These are phyloP conservation scores for Trametes polyzona DNA, from an alignment of 1,284 basidiomycete genomes.

Conservation along the genomic window DNA sequence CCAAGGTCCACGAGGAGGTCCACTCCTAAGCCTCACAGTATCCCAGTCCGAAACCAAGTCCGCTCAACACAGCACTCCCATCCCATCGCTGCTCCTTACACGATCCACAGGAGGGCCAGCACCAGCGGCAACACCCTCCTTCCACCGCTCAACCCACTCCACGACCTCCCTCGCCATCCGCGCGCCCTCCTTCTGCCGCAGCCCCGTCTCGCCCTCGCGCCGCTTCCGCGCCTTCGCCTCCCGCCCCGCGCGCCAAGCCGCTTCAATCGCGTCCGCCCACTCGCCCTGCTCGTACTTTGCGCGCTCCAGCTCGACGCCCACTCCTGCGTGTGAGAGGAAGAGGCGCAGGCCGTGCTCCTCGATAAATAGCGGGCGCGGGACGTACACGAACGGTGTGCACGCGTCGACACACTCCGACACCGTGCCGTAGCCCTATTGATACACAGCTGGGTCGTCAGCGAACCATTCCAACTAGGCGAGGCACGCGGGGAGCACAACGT, in stretches of 20 bases:
- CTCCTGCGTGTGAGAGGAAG: constrained; percentile 61
- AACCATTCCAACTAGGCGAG: neutral
- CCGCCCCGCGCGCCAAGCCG: constrained; percentile 56
- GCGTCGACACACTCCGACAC: constrained; percentile 75
- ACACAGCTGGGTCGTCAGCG: neutral
- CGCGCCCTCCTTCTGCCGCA: constrained; percentile 47
- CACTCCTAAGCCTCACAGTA: neutral
- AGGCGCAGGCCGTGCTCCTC: constrained; percentile 77
- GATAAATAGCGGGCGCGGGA: constrained; percentile 76
- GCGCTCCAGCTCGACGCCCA: constrained; percentile 67
- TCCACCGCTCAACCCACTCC: constrained; percentile 51
- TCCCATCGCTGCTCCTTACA: constrained; percentile 2
- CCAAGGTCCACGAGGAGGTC: neutral
- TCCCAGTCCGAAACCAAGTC: neutral
- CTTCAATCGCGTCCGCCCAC: constrained; percentile 61
- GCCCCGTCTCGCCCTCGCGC: constrained; percentile 43
- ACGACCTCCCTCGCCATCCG: constrained; percentile 55
- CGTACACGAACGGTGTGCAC: constrained; percentile 75
- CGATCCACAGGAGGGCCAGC: neutral
- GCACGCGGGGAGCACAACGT: constrained; percentile 25
- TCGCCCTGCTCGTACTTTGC: constrained; percentile 69
- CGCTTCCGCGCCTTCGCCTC: constrained; percentile 48
- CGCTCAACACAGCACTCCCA: neutral
- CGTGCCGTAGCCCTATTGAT: constrained; percentile 66
- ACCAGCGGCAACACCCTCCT: constrained; percentile 14